Conservation (phyloP, 768 basidiomycete genomes). For the Boletus reticuloceps region DNA sequence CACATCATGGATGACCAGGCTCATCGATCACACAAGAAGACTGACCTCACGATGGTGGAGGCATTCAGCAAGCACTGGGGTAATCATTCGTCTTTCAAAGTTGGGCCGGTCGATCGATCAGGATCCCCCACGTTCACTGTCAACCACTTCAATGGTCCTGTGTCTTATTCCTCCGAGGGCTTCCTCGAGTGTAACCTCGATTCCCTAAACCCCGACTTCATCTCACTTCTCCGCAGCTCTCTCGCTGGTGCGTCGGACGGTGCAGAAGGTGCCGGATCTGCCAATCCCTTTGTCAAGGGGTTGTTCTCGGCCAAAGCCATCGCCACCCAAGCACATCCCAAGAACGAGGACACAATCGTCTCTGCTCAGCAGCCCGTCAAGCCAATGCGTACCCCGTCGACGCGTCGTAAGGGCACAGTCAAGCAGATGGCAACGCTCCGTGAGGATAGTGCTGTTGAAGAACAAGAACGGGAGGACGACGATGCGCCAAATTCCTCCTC, state of each 20-base stretch:
- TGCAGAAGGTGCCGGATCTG: constrained; percentile 71
- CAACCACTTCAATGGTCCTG: constrained; percentile 87
- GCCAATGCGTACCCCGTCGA: constrained; percentile 92
- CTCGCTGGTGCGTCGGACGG: constrained; percentile 36
- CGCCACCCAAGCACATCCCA: constrained; percentile 87
- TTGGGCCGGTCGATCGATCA: constrained; percentile 68
- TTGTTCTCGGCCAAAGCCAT: constrained; percentile 88
- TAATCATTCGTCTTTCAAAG: constrained; percentile 89
- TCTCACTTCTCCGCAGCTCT: constrained; percentile 79
- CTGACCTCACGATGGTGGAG: constrained; percentile 91
- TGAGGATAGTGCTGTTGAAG: constrained; percentile 22
- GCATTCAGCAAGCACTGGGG: constrained; percentile 94
- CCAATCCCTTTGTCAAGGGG: constrained; percentile 89
- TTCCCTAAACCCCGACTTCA: constrained; percentile 89
- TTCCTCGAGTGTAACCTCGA: constrained; percentile 91
- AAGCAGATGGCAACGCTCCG: constrained; percentile 48
- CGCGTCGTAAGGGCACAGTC: constrained; percentile 72
- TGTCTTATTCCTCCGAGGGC: constrained; percentile 87
- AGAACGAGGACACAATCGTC: constrained; percentile 92
- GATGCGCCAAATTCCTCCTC: too few relatives aligned
- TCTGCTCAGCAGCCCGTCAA: constrained; percentile 91
- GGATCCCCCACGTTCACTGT: constrained; percentile 88
- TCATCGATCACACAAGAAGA: constrained; percentile 82
- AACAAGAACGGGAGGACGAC: constrained; percentile 52
- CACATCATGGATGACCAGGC: constrained; percentile 99